phyloP scores from a whole-genome alignment of 2,329 filamentous ascomycete genomes.

The Metarhizium robertsii region DNA sequence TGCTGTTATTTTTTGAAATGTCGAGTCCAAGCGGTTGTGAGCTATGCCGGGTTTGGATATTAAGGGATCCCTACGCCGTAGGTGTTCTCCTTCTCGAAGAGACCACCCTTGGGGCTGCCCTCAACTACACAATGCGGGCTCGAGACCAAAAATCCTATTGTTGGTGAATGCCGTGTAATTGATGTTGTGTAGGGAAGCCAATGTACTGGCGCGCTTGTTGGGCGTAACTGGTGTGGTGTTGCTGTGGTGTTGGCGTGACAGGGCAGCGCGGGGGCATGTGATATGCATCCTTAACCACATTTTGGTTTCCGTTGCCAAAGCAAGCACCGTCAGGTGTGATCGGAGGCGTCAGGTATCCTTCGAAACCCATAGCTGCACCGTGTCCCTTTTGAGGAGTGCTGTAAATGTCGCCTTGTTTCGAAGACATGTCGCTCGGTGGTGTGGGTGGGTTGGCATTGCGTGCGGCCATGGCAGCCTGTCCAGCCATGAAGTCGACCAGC shows the following conservation, averaged over 20 bases:
- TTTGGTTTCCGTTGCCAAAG: slow-evolving; percentile 30
- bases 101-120: background rate
- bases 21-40: background rate
- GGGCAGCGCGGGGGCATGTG: slow-evolving; percentile 46
- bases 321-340: slow-evolving; percentile 68
- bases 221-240: slow-evolving; percentile 27
- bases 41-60: background rate
- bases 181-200: slow-evolving; percentile 31
- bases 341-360: slow-evolving; percentile 76
- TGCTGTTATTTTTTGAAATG: background rate
- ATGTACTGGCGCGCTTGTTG: slow-evolving; percentile 25
- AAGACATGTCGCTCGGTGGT: slow-evolving; percentile 43
- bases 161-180: slow-evolving; percentile 24
- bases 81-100: slow-evolving; percentile 5
- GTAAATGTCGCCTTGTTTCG: slow-evolving; percentile 53
- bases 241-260: slow-evolving; percentile 50
- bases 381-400: slow-evolving; percentile 73
- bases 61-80: slow-evolving; percentile 1
- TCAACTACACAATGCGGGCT: background rate
- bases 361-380: slow-evolving; percentile 51
- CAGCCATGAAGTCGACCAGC: slow-evolving; percentile 49
- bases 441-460: slow-evolving; percentile 45
- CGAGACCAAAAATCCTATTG: slow-evolving; percentile 21
- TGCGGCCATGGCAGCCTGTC: slow-evolving; percentile 47
- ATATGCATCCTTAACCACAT: slow-evolving; percentile 37